Evolutionary conservation across 2,329 filamentous ascomycete species (phyloP).

Genomic region (Pyricularia pennisetigena): DNA sequence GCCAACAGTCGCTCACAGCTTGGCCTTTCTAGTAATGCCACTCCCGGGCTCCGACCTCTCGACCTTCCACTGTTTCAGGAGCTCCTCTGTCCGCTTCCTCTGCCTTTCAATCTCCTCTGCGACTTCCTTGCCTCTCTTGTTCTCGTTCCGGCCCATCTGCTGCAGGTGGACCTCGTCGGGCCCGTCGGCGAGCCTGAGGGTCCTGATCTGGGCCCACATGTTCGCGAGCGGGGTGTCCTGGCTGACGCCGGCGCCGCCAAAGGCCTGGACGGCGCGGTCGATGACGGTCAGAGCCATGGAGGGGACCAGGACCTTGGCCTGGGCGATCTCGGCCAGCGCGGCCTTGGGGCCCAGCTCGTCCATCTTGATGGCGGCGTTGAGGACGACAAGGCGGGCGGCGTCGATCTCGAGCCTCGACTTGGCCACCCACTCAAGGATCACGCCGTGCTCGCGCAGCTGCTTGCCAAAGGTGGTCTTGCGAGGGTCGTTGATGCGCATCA

Average conservation of each 20-base stretch:
- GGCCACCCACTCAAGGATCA: constrained; percentile 92
- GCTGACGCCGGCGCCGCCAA: constrained; percentile 80
- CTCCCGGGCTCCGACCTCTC: constrained; percentile 37
- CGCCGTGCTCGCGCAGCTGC: constrained; percentile 76
- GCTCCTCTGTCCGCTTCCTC: constrained; percentile 51
- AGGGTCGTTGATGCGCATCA: constrained; percentile 88
- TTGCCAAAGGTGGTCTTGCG: constrained; percentile 87
- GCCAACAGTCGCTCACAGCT: not conserved
- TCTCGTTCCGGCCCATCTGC: constrained; percentile 75
- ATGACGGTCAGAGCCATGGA: constrained; percentile 76
- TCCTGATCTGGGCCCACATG: constrained; percentile 74
- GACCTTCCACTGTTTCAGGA: constrained; percentile 51
- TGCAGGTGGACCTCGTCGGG: constrained; percentile 91
- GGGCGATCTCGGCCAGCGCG: constrained; percentile 84
- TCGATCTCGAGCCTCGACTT: constrained; percentile 91
- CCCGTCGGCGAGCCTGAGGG: constrained; percentile 79
- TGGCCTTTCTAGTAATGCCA: constrained; percentile 25
- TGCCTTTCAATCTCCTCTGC: constrained; percentile 55
- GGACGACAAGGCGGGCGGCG: constrained; percentile 75
- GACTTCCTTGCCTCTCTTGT: constrained; percentile 54
- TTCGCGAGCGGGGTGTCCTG: constrained; percentile 88
- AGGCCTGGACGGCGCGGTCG: constrained; percentile 88
- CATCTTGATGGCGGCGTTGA: constrained; percentile 93
- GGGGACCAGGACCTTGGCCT: constrained; percentile 90
- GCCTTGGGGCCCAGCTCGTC: constrained; percentile 82